Base-by-base conservation (phyloP, 352 stramenopile genomes). In the Globisporangium radiosum region DNA sequence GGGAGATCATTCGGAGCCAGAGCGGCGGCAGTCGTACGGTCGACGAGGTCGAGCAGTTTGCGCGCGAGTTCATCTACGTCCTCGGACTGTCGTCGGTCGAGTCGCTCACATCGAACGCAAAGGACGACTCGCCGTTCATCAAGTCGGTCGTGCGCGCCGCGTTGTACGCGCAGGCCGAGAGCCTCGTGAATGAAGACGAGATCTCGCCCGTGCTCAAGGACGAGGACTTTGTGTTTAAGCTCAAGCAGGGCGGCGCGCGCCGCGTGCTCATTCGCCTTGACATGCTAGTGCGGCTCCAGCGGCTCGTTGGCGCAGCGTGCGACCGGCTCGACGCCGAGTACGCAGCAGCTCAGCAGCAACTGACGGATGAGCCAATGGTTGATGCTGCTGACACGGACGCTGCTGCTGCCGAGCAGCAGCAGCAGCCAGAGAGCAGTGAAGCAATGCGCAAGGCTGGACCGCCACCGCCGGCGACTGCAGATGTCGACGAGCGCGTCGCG, bases 1-100 rank as follows among this genome's bases (percentile, higher is more conserved):
- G 86, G 86, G 86, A 94, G 70, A 90, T 94, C 39, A 92, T 95
- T 50, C 82, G 86, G 52, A 94, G 76, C 56, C 86, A 95, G 42
- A 95, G 86, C 47, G 86, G 86, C 25, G 84, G 86, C n/a, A 93
- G 82, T 67, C 84, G 86, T 10, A 86, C 84, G 0, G 71, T 93
- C 9, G 84, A 88, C 37, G 84, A 95, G 54, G 83, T 95, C 39
- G 84, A 93, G 62, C 64, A 64, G 63, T 95, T 95, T 71, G 84
- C 84, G 3, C 81, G 83, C 17, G 82, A 88, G 51, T 95, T 95
- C 63, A 91, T 93, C 59, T 92, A 94, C 67, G 80, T 88, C 6
- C 90, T 81, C n/a, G 85, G 72, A 0, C 62, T 94, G 6, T 84
- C 81, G n/a, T 91, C 79, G 19, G 57, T 62, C 14, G 71, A 72